Percentiles rank a stretch among this genome's conserved stretches.
Conservation (phyloP, 345 rosid genomes). For the Hibiscus mutabilis region DNA sequence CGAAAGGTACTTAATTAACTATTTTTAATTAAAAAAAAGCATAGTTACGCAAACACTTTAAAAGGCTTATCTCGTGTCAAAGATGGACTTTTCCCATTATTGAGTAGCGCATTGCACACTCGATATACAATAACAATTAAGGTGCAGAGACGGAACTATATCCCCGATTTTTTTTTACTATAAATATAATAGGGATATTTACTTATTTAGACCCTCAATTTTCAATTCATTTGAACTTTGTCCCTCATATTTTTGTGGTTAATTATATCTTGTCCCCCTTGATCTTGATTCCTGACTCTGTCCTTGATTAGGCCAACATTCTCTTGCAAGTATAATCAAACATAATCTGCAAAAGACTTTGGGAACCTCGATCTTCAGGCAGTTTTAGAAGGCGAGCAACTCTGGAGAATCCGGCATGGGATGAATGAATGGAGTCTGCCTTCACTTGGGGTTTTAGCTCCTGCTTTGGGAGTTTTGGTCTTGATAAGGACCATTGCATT, state of each 20-base stretch:
- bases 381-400: conserved; percentile 67
- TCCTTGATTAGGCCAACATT: conserved; percentile 18
- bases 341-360: conserved; percentile 45
- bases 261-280: too few relatives aligned
- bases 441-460: conserved; percentile 25
- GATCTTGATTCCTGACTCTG: too few relatives aligned
- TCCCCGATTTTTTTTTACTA: too few relatives aligned
- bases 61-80: neutral
- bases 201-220: too few relatives aligned
- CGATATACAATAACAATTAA: neutral
- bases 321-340: conserved; percentile 65
- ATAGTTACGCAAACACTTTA: neutral
- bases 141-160: too few relatives aligned
- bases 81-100: neutral
- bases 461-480: conserved; percentile 24
- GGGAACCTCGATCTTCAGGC: conserved; percentile 38
- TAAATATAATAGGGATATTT: too few relatives aligned
- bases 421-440: conserved; percentile 27
- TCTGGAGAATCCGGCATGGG: conserved; percentile 54
- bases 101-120: neutral
- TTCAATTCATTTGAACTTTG: too few relatives aligned
- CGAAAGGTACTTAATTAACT: neutral
- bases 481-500: conserved; percentile 88
- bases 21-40: neutral
- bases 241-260: too few relatives aligned